Evolutionary conservation across 139 green algal species (phyloP).

Genomic region (Tetradesmus lagerheimii): DNA sequence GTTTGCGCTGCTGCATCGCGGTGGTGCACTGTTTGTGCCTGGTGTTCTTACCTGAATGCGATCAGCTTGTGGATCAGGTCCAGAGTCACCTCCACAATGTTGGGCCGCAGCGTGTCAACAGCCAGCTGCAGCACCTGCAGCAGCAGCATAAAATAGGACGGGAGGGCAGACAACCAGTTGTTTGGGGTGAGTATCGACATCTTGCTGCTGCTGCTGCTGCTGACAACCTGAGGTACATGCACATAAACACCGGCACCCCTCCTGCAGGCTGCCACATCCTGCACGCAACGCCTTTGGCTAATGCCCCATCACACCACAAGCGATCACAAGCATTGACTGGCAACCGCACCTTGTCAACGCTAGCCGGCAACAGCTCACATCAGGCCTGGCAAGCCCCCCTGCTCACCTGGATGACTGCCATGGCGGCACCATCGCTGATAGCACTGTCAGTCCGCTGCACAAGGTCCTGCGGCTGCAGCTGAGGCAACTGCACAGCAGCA

Average conservation of each 20-base stretch:
- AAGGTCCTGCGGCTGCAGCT: neutral
- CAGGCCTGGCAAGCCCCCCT: neutral
- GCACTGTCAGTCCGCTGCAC: conserved; percentile 21
- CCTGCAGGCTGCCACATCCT: neutral
- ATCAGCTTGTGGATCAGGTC: conserved; percentile 95
- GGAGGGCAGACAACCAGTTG: neutral
- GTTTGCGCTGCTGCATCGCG: neutral
- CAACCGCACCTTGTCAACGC: no score
- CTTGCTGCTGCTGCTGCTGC: neutral
- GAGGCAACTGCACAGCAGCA: neutral
- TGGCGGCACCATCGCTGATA: conserved; percentile 45
- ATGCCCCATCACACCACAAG: no score
- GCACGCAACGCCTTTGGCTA: no score
- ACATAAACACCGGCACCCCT: no score
- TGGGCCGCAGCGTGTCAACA: conserved; percentile 76
- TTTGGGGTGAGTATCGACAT: neutral
- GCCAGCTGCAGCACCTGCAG: conserved; percentile 69
- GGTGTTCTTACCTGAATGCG: conserved; percentile 65
- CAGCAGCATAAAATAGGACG: neutral
- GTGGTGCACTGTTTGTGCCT: neutral
- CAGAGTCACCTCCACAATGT: conserved; percentile 86
- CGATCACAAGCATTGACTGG: no score
- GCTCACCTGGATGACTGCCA: conserved; percentile 38
- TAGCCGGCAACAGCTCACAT: neutral
- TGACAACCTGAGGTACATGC: neutral